A percentile compares a stretch with the other conserved stretches of the same genome.
phyloP scores from a whole-genome alignment of 1,139 yeast species.

The Blastobotrys capitulatus region DNA sequence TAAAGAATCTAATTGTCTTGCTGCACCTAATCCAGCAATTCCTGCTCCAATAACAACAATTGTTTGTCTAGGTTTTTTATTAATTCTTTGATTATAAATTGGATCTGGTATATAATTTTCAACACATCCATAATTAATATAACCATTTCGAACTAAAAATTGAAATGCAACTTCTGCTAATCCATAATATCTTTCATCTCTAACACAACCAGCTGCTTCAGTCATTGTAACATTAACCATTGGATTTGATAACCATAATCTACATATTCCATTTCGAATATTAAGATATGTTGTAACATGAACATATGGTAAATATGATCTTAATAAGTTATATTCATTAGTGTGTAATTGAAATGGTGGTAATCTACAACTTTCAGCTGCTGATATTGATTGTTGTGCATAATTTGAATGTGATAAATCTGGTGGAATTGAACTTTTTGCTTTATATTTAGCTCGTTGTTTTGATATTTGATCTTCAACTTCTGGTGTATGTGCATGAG shows the following conservation, averaged over 20 bases:
- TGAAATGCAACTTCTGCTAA: constrained; percentile 41
- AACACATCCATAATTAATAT: constrained; percentile 41
- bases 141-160: constrained; percentile 39
- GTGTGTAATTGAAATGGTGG: constrained; percentile 35
- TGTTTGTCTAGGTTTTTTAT: constrained; percentile 34
- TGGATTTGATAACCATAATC: constrained; percentile 42
- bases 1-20: constrained; percentile 38
- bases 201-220: constrained; percentile 42
- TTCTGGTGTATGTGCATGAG: constrained; percentile 14
- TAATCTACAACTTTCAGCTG: constrained; percentile 39
- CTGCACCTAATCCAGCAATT: constrained; percentile 40
- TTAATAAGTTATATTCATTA: constrained; percentile 35
- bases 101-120: constrained; percentile 26
- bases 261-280: constrained; percentile 39
- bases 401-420: constrained; percentile 34
- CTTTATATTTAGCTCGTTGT: constrained; percentile 32
- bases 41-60: constrained; percentile 41
- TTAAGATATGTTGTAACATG: constrained; percentile 41
- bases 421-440: constrained; percentile 37
- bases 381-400: constrained; percentile 38
- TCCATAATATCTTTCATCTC: constrained; percentile 37
- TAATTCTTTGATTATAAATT: constrained; percentile 14
- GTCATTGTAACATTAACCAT: constrained; percentile 37
- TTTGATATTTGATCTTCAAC: constrained; percentile 17
- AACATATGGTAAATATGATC: constrained; percentile 31